A percentile compares a stretch with the other conserved stretches of the same genome.
These are phyloP conservation scores for Letharia lupina DNA, from an alignment of 495 filamentous ascomycete species.

Conservation along the genomic window DNA sequence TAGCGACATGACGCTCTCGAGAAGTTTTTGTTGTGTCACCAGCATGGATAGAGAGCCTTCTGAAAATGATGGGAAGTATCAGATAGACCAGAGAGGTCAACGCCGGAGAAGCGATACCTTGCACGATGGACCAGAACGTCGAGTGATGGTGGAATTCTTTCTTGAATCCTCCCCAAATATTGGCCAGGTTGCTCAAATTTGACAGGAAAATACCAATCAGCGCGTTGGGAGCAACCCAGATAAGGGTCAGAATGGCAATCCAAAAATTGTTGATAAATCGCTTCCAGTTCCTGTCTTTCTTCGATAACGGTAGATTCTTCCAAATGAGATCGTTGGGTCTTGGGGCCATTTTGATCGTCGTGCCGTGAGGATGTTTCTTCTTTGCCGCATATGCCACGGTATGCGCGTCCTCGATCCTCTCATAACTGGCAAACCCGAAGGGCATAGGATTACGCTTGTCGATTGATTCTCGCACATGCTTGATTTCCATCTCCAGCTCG, in stretches of 20 bases:
- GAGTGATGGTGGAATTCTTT: conserved; percentile 50
- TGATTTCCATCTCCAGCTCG: conserved; percentile 73
- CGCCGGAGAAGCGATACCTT: conserved; percentile 90
- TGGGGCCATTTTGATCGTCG: conserved; percentile 70
- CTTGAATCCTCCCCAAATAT: conserved; percentile 72
- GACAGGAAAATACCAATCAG: conserved; percentile 90
- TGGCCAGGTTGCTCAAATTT: conserved; percentile 68
- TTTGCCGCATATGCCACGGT: conserved; percentile 72
- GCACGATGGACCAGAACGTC: conserved; percentile 72
- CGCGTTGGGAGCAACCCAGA: conserved; percentile 94
- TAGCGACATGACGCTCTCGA: conserved; percentile 84
- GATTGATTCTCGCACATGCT: conserved; percentile 67
- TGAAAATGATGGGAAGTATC: conserved; percentile 83
- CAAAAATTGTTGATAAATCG: conserved; percentile 72
- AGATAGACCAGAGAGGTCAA: conserved; percentile 84
- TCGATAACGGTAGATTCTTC: conserved; percentile 75
- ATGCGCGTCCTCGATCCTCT: conserved; percentile 79
- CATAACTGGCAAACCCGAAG: conserved; percentile 91
- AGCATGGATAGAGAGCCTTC: conserved; percentile 64
- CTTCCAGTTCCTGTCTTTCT: conserved; percentile 58
- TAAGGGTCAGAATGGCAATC: conserved; percentile 67
- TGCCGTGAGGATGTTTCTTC: conserved; percentile 73
- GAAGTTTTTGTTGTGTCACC: conserved; percentile 89
- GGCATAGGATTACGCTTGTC: conserved; percentile 81
- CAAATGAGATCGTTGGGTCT: conserved; percentile 90